Percentiles rank a stretch among this genome's conserved stretches.
phyloP scores from a whole-genome alignment of 2,329 filamentous ascomycete genomes.

The Zalaria obscura region DNA sequence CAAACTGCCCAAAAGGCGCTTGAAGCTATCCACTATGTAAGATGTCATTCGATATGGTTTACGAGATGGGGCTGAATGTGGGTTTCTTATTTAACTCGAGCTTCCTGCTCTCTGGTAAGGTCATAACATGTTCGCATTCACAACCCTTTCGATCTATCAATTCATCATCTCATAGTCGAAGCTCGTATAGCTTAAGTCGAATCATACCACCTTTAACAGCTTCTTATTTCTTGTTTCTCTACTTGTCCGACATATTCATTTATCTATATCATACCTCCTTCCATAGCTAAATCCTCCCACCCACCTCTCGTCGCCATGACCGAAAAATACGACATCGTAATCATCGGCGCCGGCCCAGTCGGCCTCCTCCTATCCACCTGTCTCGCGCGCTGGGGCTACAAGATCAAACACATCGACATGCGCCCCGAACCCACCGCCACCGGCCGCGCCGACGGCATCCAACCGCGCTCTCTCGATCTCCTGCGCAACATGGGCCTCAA shows the following conservation, averaged over 20 bases:
- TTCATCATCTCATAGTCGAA: no score
- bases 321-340: constrained; percentile 55
- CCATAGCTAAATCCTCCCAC: neutral
- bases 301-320: constrained; percentile 2
- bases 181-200: no score
- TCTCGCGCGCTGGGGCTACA: constrained; percentile 84
- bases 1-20: no score
- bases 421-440: constrained; percentile 71
- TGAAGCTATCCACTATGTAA: no score
- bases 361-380: constrained; percentile 79
- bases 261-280: constrained; percentile 1
- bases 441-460: constrained; percentile 81
- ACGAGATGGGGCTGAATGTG: no score
- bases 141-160: no score
- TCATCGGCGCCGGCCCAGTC: constrained; percentile 79
- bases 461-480: constrained; percentile 76
- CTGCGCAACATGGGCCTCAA: constrained; percentile 84
- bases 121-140: no score
- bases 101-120: no score
- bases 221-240: neutral
- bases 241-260: neutral
- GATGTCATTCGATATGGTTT: no score
- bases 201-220: no score
- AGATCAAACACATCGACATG: constrained; percentile 90
- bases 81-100: no score